Conservation (phyloP, 1,284 basidiomycete species). For the Boletus calvinii region DNA sequence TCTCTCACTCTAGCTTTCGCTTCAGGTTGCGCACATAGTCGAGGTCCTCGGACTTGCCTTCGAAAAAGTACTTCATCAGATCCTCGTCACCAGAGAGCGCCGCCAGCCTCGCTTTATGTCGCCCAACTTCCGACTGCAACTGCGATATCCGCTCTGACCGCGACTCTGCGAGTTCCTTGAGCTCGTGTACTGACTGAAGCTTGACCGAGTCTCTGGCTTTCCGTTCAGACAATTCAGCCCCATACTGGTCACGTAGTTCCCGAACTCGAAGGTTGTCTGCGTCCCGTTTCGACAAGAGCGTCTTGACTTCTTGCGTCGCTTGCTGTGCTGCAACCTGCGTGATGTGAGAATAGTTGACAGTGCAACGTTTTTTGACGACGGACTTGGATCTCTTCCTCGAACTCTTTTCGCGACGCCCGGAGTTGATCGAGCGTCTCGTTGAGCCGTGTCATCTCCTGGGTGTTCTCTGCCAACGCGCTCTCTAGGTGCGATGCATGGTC, state of each 20-base stretch:
- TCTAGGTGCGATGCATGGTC: constrained; percentile 47
- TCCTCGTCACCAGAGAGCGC: constrained; percentile 73
- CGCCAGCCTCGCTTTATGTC: constrained; percentile 77
- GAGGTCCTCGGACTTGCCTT: constrained; percentile 54
- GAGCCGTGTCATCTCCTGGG: constrained; percentile 38
- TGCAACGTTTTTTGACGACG: constrained; percentile 17
- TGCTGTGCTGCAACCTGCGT: constrained; percentile 47
- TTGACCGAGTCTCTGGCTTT: constrained; percentile 68
- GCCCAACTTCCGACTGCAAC: constrained; percentile 72
- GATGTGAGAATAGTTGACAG: constrained; percentile 19
- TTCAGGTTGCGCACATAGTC: constrained; percentile 67
- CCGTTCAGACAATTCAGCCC: constrained; percentile 72
- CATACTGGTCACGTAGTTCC: constrained; percentile 76
- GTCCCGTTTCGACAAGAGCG: constrained; percentile 64
- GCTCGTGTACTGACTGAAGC: constrained; percentile 65
- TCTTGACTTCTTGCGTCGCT: constrained; percentile 55
- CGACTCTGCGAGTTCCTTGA: constrained; percentile 69
- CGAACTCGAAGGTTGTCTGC: constrained; percentile 75
- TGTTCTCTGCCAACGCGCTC: constrained; percentile 38
- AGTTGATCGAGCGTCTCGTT: constrained; percentile 43
- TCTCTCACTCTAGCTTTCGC: constrained; percentile 56
- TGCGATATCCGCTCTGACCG: constrained; percentile 76
- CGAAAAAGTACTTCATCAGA: constrained; percentile 68
- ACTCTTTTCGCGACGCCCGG: constrained; percentile 42
- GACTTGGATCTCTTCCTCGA: constrained; percentile 49